phyloP scores from a whole-genome alignment of 352 stramenopile genomes.

The Thraustotheca clavata region DNA sequence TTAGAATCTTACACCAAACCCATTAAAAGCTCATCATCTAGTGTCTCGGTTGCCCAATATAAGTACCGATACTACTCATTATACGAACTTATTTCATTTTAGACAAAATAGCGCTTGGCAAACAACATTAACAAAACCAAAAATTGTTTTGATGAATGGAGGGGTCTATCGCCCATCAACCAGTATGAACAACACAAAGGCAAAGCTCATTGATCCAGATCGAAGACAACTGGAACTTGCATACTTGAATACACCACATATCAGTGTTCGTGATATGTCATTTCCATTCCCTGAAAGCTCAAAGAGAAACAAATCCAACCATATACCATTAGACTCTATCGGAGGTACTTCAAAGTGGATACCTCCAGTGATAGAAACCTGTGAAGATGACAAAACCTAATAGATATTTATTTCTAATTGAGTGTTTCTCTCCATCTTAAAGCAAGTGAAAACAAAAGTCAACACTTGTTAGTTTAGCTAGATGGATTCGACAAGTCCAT shows the following conservation, averaged over 20 bases:
- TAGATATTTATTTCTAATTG: neutral
- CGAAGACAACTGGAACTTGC: neutral
- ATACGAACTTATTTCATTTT: neutral
- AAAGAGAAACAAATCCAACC: neutral
- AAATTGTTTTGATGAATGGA: slow-evolving; percentile 1
- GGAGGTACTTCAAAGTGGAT: neutral
- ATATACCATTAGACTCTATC: neutral
- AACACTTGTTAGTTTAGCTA: neutral
- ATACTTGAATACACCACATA: neutral
- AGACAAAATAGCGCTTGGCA: neutral
- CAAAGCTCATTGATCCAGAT: slow-evolving; percentile 2
- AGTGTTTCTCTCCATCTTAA: neutral
- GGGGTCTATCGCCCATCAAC: neutral
- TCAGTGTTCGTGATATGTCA: neutral
- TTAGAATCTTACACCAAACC: neutral
- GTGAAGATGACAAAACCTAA: neutral
- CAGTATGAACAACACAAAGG: neutral
- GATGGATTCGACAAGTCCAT: neutral
- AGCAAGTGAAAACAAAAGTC: neutral
- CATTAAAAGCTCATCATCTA: neutral
- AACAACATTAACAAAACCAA: neutral
- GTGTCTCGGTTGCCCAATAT: neutral
- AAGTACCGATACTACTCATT: neutral
- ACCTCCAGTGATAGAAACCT: no score
- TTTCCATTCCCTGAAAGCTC: neutral